These are phyloP conservation scores for Dispira simplex DNA, from an alignment of 192 early-diverging fungal species.

Conservation along the genomic window DNA sequence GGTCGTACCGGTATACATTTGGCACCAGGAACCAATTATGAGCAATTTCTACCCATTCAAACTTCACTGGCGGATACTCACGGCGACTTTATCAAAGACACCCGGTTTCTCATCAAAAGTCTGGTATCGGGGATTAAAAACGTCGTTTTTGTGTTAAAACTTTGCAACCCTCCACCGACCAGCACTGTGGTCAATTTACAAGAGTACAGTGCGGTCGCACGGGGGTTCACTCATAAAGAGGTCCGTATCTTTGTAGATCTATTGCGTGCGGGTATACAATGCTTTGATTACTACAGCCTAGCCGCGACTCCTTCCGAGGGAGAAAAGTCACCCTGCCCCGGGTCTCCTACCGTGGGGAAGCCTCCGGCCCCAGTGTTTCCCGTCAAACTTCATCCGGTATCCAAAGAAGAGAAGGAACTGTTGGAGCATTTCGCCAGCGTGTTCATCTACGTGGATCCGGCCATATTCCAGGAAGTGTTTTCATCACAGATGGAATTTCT, in stretches of 20 bases:
- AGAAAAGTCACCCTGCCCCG: conserved; percentile 31
- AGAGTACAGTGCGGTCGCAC: conserved; percentile 29
- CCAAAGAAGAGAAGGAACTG: conserved; percentile 84
- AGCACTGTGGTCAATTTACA: conserved; percentile 22
- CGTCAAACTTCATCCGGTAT: conserved; percentile 37
- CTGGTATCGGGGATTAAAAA: conserved; percentile 80
- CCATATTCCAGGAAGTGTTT: conserved; percentile 93
- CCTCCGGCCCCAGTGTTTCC: conserved; percentile 14
- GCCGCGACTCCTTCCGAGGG: background rate
- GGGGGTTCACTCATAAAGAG: conserved; percentile 55
- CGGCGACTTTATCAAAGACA: conserved; percentile 37
- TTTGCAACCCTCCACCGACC: conserved; percentile 46
- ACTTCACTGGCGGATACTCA: background rate
- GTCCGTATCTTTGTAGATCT: conserved; percentile 51
- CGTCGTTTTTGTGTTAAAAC: conserved; percentile 53
- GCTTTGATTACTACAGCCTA: conserved; percentile 62
- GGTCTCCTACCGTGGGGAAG: conserved; percentile 15
- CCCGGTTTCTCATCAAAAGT: conserved; percentile 76
- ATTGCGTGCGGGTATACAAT: conserved; percentile 61
- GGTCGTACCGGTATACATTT: background rate
- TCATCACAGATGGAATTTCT: conserved; percentile 72
- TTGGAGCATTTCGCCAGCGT: conserved; percentile 78
- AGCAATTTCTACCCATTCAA: conserved; percentile 4
- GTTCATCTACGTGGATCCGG: conserved; percentile 69
- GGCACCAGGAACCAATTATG: background rate